phyloP scores from a whole-genome alignment of 805 yeast genomes.

The Candida gorgasii region DNA sequence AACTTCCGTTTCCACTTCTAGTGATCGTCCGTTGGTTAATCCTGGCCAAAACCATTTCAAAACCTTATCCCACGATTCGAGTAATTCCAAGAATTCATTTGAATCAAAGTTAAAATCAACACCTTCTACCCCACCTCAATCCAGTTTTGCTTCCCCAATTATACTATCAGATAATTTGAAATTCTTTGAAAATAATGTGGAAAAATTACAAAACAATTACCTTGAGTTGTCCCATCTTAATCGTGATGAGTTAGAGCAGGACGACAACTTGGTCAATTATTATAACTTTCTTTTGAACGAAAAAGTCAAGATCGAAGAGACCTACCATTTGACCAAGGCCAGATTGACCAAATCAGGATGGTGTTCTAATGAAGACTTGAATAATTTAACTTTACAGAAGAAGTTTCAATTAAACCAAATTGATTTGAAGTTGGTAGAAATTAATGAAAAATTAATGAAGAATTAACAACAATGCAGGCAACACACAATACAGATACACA shows the following conservation, averaged over 20 bases:
- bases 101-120: slow-evolving; percentile 20
- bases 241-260: slow-evolving; percentile 15
- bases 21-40: slow-evolving; percentile 14
- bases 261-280: slow-evolving; percentile 24
- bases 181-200: slow-evolving; percentile 27
- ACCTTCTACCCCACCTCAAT: slow-evolving; percentile 34
- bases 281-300: slow-evolving; percentile 33
- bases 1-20: not conserved
- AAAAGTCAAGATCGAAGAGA: slow-evolving; percentile 32
- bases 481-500: no score
- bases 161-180: slow-evolving; percentile 38
- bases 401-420: slow-evolving; percentile 38
- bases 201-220: slow-evolving; percentile 38
- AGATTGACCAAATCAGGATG: slow-evolving; percentile 39
- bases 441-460: slow-evolving; percentile 31
- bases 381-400: slow-evolving; percentile 39
- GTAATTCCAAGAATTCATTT: slow-evolving; percentile 12
- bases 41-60: slow-evolving; percentile 18
- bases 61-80: slow-evolving; percentile 16
- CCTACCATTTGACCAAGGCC: slow-evolving; percentile 33
- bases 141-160: slow-evolving; percentile 38
- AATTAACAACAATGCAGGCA: not conserved
- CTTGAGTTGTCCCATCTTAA: slow-evolving; percentile 21
- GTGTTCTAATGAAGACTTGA: slow-evolving; percentile 44
- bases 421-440: slow-evolving; percentile 37